Evolutionary conservation across 2,329 filamentous ascomycete genomes (phyloP), one percentile per base, ranked within the genome.

Genomic region (Lachnellula suecica): DNA sequence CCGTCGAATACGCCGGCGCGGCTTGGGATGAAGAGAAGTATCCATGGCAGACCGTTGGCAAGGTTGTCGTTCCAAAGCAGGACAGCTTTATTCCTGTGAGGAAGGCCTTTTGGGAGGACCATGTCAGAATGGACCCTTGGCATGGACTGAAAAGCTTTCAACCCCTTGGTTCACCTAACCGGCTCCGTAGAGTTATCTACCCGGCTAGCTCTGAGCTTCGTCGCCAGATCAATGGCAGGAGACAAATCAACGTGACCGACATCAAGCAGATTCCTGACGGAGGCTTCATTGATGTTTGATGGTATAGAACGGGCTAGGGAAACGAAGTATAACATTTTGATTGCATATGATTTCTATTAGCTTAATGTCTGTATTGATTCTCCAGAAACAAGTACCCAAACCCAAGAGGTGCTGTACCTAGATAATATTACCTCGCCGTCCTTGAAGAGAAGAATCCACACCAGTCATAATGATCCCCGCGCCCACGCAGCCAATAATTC

Each of bases 11-110:
- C 50, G 67, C 68, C 13, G 72, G 73, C 10, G 71, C 63, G 20
- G 63, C 69, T 6, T 78, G 74, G 74, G 74, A 79, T 43, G 63
- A 68, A 3, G 69, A 71, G 34, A 76, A 73, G 43, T 78, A 74
- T 49, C 75, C 74, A 2, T 78, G 70, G 64, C 72, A 78, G 56
- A 74, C 72, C 2, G 69, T 78, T 5, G 75, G 71, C 2, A 69
- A 61, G 23, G 58, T 74, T 13, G 59, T 66, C 17, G 65, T 74
- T 11, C 71, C 70, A 2, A 69, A 69, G 57, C 72, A 77, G 53
- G 70, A 75, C 44, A 70, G 65, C 17, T 74, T 72, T 45, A 66
- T 70, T 45, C 64, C 67, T 44, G 66, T 70, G 43, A 59, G 70
- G 20, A 72, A 71, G 63, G 64, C 62, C 1, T 74, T 74, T 48